These are phyloP conservation scores for Colletotrichum phormii DNA, from an alignment of 2,329 filamentous ascomycete genomes.

Conservation along the genomic window DNA sequence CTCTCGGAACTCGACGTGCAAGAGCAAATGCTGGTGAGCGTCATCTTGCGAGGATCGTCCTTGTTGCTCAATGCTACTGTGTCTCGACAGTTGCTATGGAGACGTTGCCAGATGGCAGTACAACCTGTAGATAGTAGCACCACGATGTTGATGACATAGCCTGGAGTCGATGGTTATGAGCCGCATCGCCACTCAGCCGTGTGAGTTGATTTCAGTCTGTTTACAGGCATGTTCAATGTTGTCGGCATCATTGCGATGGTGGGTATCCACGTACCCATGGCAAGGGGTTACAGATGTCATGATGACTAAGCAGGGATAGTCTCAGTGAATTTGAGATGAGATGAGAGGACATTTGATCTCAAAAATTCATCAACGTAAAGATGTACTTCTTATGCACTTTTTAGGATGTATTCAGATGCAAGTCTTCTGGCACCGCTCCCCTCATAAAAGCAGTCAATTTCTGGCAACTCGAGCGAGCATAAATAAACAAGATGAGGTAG, in stretches of 20 bases:
- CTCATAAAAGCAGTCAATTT: too few species aligned
- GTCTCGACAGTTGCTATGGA: constrained; percentile 6
- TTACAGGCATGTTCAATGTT: neutral
- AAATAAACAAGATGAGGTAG: neutral
- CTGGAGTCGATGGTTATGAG: neutral
- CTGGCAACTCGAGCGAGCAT: neutral
- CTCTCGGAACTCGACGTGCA: constrained; percentile 16
- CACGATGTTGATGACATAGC: neutral
- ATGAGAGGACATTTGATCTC: neutral
- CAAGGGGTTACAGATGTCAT: neutral
- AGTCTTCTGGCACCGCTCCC: neutral
- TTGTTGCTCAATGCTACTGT: neutral
- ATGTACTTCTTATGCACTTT: neutral
- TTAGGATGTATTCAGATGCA: neutral
- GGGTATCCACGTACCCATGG: neutral
- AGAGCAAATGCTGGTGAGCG: neutral
- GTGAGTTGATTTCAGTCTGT: neutral
- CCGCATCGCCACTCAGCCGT: neutral
- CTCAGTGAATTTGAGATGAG: neutral
- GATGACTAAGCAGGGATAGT: neutral
- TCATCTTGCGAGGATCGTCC: neutral
- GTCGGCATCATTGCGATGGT: neutral
- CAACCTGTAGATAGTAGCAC: neutral
- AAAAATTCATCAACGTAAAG: neutral
- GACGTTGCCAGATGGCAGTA: neutral